A percentile compares a stretch with the other conserved stretches of the same genome.
These are phyloP conservation scores for Amoeboaphelidium occidentale DNA, from an alignment of 371 early-diverging fungal species.

Conservation along the genomic window DNA sequence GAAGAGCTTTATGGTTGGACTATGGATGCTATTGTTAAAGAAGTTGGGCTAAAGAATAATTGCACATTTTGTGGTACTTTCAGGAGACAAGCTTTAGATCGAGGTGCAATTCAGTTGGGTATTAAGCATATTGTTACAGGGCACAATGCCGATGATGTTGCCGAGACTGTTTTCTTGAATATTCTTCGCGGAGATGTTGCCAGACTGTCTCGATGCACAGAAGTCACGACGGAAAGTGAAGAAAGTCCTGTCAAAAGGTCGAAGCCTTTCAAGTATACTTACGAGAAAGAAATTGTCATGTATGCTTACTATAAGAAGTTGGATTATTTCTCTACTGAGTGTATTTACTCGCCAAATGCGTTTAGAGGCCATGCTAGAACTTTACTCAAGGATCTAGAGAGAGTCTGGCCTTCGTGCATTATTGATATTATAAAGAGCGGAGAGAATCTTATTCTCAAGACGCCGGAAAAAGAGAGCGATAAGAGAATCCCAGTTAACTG, in stretches of 20 bases:
- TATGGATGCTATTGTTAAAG: slow-evolving; percentile 93
- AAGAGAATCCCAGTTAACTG: slow-evolving; percentile 15
- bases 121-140: slow-evolving; percentile 96
- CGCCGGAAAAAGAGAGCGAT: background rate
- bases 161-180: slow-evolving; percentile 98
- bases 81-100: slow-evolving; percentile 91
- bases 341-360: slow-evolving; percentile 96
- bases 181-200: slow-evolving; percentile 92
- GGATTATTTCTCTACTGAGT: slow-evolving; percentile 98
- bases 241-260: slow-evolving; percentile 38
- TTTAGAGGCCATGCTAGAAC: slow-evolving; percentile 91
- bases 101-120: slow-evolving; percentile 73
- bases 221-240: slow-evolving; percentile 56
- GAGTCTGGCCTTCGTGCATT: slow-evolving; percentile 70
- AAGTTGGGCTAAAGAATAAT: slow-evolving; percentile 89
- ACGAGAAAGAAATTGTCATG: slow-evolving; percentile 99
- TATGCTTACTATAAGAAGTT: slow-evolving; percentile 96
- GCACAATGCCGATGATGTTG: slow-evolving; percentile 99
- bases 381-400: slow-evolving; percentile 92
- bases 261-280: slow-evolving; percentile 98
- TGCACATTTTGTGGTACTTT: slow-evolving; percentile 99
- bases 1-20: slow-evolving; percentile 91
- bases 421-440: slow-evolving; percentile 27
- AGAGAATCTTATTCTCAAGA: background rate
- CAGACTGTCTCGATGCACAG: slow-evolving; percentile 79